Conservation (phyloP, 495 filamentous ascomycete species). For the Podospora didyma region DNA sequence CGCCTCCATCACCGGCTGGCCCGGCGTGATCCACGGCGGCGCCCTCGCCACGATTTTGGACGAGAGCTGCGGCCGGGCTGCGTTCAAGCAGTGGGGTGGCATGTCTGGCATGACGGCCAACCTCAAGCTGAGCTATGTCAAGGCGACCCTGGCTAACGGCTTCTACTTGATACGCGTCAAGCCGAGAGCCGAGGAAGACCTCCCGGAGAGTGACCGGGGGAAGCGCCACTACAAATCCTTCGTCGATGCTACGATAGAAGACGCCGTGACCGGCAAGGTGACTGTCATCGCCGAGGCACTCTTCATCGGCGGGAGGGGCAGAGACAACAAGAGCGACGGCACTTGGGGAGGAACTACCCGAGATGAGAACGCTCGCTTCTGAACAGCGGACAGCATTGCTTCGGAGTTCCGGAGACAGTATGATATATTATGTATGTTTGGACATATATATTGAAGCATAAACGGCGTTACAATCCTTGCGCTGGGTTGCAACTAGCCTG, state of each 20-base stretch:
- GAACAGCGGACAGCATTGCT: background rate
- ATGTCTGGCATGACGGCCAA: slow-evolving; percentile 58
- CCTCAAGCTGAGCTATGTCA: slow-evolving; percentile 60
- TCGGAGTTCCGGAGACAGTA: too few species aligned
- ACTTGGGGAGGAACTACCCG: background rate
- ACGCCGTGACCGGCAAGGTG: slow-evolving; percentile 36
- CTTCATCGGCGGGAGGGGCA: slow-evolving; percentile 49
- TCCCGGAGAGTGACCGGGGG: slow-evolving; percentile 23
- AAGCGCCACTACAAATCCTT: slow-evolving; percentile 56
- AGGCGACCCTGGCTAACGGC: slow-evolving; percentile 50
- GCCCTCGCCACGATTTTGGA: slow-evolving; percentile 67
- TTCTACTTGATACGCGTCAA: slow-evolving; percentile 63
- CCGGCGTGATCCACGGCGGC: slow-evolving; percentile 74
- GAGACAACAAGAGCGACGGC: slow-evolving; percentile 2
- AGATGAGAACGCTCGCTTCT: slow-evolving; percentile 5
- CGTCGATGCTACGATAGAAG: slow-evolving; percentile 52
- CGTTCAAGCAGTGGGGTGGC: slow-evolving; percentile 40
- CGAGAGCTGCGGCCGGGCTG: slow-evolving; percentile 56
- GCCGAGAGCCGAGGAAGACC: slow-evolving; percentile 29
- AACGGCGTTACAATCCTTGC: too few species aligned
- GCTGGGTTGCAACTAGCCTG: background rate
- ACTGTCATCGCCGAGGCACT: slow-evolving; percentile 56
- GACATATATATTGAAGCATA: too few species aligned
- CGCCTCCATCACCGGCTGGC: slow-evolving; percentile 61
- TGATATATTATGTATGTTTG: too few species aligned